Conservation (phyloP, 1,284 basidiomycete genomes). For the Ustilago trichophora region DNA sequence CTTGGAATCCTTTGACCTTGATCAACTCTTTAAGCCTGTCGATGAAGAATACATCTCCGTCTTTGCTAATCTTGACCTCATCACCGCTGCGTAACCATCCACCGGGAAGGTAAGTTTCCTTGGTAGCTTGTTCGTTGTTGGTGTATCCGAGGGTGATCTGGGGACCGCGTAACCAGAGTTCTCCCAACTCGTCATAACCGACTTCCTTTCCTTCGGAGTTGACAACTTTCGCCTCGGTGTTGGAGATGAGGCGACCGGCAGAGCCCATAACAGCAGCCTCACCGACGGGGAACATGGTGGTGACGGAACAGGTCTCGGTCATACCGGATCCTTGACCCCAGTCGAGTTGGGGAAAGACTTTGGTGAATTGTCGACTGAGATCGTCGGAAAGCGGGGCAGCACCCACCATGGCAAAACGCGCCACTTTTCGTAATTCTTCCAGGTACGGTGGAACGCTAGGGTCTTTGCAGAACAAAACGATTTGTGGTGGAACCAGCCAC, state of each 20-base stretch:
- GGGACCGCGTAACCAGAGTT: constrained; percentile 62
- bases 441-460: constrained; percentile 56
- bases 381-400: constrained; percentile 57
- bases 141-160: constrained; percentile 63
- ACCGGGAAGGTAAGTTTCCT: constrained; percentile 57
- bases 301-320: constrained; percentile 61
- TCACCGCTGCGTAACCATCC: constrained; percentile 62
- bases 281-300: constrained; percentile 64
- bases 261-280: constrained; percentile 60
- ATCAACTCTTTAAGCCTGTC: constrained; percentile 65
- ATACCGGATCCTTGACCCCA: constrained; percentile 59
- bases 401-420: constrained; percentile 54
- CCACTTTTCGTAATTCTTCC: constrained; percentile 36
- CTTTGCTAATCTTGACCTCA: constrained; percentile 67
- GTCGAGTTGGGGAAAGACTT: constrained; percentile 43
- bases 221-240: constrained; percentile 58
- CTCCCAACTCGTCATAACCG: constrained; percentile 65
- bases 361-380: constrained; percentile 45
- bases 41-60: constrained; percentile 61
- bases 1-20: constrained; percentile 66
- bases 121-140: constrained; percentile 58
- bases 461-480: constrained; percentile 55
- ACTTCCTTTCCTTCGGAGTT: constrained; percentile 57
- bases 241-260: constrained; percentile 55
- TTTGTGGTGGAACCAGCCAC: constrained; percentile 50